Evolutionary conservation across 768 basidiomycete species (phyloP).

Genomic region (Leccinum incarnatum): DNA sequence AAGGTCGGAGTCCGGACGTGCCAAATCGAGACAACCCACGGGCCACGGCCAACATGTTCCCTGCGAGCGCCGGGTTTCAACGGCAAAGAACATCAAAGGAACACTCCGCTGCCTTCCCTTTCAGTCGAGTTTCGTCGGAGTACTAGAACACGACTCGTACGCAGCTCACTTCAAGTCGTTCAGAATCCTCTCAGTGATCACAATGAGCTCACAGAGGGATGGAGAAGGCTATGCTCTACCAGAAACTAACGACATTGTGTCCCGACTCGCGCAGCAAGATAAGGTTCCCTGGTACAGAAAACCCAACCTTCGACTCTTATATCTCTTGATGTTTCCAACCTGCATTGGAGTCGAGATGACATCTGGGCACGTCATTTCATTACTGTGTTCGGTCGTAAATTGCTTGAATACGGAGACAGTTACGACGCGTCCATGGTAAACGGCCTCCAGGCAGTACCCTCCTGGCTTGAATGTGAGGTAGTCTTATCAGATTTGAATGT

Average conservation of each 20-base stretch:
- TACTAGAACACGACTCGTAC: neutral
- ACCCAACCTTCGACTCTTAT: slow-evolving; percentile 30
- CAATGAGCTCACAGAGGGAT: neutral
- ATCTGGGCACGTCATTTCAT: neutral
- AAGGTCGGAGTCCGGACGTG: neutral
- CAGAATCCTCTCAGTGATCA: neutral
- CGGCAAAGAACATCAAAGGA: neutral
- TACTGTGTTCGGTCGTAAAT: slow-evolving; percentile 16
- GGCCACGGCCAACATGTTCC: too few species aligned
- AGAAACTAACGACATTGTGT: slow-evolving; percentile 6
- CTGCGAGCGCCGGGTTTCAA: too few species aligned
- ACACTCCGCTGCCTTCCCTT: too few species aligned
- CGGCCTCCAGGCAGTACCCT: neutral
- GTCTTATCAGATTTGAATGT: too few species aligned
- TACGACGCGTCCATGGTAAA: neutral
- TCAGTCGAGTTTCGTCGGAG: too few species aligned
- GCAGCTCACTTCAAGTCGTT: neutral
- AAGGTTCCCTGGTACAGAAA: slow-evolving; percentile 51
- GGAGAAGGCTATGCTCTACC: neutral
- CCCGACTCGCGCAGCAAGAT: neutral
- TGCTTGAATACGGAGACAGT: neutral
- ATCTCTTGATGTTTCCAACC: neutral
- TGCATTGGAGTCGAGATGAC: neutral
- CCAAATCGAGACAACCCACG: too few species aligned
- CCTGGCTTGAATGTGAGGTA: neutral